Evolutionary conservation across 805 yeast species (phyloP).

Genomic region (Candida palmyrensis): DNA sequence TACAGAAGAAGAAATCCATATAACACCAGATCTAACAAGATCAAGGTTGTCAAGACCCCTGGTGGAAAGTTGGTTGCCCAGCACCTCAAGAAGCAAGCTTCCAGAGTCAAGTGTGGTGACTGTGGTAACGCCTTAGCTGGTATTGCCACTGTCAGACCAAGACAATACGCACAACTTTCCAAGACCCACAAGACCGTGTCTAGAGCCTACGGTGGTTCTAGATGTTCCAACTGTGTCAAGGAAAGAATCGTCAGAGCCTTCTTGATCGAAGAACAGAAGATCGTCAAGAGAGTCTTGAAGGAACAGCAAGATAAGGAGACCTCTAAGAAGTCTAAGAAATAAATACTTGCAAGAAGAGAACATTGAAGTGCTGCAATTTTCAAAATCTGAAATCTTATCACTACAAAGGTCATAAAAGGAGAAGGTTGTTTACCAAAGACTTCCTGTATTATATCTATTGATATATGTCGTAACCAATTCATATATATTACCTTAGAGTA

Average conservation of each 20-base stretch:
- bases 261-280: constrained; percentile 99
- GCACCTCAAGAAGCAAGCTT: constrained; percentile 88
- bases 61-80: constrained; percentile 99
- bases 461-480: too few species aligned
- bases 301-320: constrained; percentile 89
- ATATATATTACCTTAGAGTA: constrained; percentile 4
- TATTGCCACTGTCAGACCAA: constrained; percentile 94
- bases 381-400: too few species aligned
- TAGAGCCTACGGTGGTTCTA: constrained; percentile 99
- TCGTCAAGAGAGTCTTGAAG: constrained; percentile 98
- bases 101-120: constrained; percentile 89
- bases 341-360: constrained; percentile 1
- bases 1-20: constrained; percentile 33
- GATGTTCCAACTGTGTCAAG: constrained; percentile 98
- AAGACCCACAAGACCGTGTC: constrained; percentile 97
- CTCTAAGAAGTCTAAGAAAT: constrained; percentile 29
- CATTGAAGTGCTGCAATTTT: too few species aligned
- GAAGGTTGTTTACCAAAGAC: neutral
- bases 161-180: constrained; percentile 92
- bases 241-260: constrained; percentile 99
- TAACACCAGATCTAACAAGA: constrained; percentile 99
- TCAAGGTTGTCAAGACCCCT: constrained; percentile 99
- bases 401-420: too few species aligned
- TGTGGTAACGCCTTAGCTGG: constrained; percentile 80
- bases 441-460: constrained; percentile 2